These are phyloP conservation scores for Fraxinus xanthoxyloides DNA, from an alignment of 305 asterid species.

Conservation along the genomic window DNA sequence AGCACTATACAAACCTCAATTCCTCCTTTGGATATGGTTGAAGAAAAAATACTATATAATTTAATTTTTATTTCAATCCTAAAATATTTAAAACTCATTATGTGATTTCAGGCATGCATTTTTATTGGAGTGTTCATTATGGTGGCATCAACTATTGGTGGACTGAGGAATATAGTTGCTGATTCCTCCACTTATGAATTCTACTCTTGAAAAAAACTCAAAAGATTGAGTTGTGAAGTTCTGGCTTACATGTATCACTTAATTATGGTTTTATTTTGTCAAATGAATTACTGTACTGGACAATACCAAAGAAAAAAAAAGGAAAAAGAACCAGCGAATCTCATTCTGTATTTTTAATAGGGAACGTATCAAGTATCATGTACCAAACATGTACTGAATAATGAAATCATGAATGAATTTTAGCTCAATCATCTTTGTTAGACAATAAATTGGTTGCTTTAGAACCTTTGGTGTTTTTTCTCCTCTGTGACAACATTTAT, in stretches of 20 bases:
- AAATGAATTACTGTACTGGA: no score
- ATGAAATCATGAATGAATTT: background rate
- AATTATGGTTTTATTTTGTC: background rate
- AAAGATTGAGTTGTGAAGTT: background rate
- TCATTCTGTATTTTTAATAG: background rate
- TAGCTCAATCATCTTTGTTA: background rate
- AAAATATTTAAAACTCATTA: background rate
- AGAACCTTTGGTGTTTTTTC: background rate
- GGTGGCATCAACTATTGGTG: slow-evolving; percentile 89
- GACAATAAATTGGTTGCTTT: background rate
- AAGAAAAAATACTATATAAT: no score
- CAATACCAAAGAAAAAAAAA: background rate
- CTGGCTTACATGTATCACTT: background rate
- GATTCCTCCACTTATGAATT: slow-evolving; percentile 79
- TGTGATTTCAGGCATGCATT: slow-evolving; percentile 57
- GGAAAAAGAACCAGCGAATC: background rate
- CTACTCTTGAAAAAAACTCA: slow-evolving; percentile 36
- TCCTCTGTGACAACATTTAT: background rate
- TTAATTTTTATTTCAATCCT: background rate
- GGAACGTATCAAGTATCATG: background rate
- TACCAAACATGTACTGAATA: background rate
- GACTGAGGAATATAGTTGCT: slow-evolving; percentile 67
- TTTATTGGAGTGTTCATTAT: slow-evolving; percentile 76
- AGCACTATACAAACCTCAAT: background rate
- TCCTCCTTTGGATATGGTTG: background rate